Evolutionary conservation across 2,329 filamentous ascomycete species (phyloP), one percentile per base, ranked within the genome.

Genomic region (Alternaria ethzedia): DNA sequence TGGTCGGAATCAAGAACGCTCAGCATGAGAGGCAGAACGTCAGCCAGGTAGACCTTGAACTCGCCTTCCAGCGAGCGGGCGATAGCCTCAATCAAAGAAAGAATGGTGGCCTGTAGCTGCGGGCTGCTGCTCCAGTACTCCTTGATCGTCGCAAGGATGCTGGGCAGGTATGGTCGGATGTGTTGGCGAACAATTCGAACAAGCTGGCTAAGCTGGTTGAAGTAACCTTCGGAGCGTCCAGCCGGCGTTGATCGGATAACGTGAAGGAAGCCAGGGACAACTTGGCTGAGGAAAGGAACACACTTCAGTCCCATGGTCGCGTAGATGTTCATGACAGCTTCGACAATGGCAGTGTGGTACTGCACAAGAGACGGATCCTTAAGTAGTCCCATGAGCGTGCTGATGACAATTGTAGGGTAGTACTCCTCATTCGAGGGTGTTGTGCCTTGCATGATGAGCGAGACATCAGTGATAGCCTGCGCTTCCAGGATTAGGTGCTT

Each of bases 291-390:
- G 80, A 98, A 99, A 0, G 93, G 92, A 9, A 99, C 95, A 78
- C 96, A 99, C 78, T 98, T 97, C 71, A 99, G 83, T 3, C 96
- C 96, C 64, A 99, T 86, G 0, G 96, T 99, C 71, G 96, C 92
- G 82, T 99, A 99, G 63, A 99, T 99, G 71, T 93, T 97, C 90
- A 99, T 98, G 72, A 99, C 96, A 6, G 96, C 96, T 78, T 98
- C 96, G 55, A 99, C 96, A 13, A 98, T 95, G 11, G 91, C 89
- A 5, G 94, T 95, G 75, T 99, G 96, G 73, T 97, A 95, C 74
- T 96, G 92, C 12, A 91, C 88, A 5, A 99, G 85, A 0, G 96
- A 98, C 25, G 90, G 89, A 71, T 99, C 96, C 74, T 95, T 96
- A 36, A 99, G 83, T 69, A 99, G 94, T 60, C 94, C 91, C 74